phyloP scores from a whole-genome alignment of 108 stramenopile genomes.

The Cyclotella choctawhatcheeana region DNA sequence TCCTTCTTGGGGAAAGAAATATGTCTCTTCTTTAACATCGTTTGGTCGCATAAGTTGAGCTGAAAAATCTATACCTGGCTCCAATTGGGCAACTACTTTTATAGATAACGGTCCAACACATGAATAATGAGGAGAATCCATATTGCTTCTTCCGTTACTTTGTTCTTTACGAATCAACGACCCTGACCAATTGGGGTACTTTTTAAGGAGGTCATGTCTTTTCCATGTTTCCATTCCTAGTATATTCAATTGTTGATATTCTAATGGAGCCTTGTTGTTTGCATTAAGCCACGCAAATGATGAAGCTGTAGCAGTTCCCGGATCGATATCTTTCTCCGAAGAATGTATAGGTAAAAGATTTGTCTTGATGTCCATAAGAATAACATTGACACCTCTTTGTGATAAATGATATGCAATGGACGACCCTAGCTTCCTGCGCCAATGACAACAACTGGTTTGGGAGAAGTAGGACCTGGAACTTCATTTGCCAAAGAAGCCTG shows the following conservation, averaged over 20 bases:
- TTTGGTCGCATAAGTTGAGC: constrained; percentile 4
- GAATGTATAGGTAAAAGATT: constrained; percentile 18
- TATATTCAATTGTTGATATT: constrained; percentile 61
- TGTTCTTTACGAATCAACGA: constrained; percentile 48
- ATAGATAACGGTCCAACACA: constrained; percentile 33
- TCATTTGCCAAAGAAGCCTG: constrained; percentile 21
- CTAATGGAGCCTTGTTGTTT: constrained; percentile 59
- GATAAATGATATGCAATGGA: constrained; percentile 56
- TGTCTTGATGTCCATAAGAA: constrained; percentile 46
- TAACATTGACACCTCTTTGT: constrained; percentile 41
- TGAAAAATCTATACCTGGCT: constrained; percentile 27
- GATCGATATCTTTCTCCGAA: constrained; percentile 24
- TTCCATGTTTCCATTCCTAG: constrained; percentile 69
- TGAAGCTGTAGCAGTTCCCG: constrained; percentile 52
- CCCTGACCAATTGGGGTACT: constrained; percentile 57
- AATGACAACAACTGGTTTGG: constrained; percentile 38
- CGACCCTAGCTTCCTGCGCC: constrained; percentile 53
- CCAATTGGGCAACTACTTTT: constrained; percentile 24
- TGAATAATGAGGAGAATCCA: constrained; percentile 14
- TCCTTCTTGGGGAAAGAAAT: constrained; percentile 72
- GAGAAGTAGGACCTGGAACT: not conserved
- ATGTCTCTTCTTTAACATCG: constrained; percentile 29
- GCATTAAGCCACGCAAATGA: constrained; percentile 81
- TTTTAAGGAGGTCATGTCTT: constrained; percentile 39
- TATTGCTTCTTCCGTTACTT: not conserved